Conservation (phyloP, 352 stramenopile genomes). For the Pilasporangium apinafurcum region DNA sequence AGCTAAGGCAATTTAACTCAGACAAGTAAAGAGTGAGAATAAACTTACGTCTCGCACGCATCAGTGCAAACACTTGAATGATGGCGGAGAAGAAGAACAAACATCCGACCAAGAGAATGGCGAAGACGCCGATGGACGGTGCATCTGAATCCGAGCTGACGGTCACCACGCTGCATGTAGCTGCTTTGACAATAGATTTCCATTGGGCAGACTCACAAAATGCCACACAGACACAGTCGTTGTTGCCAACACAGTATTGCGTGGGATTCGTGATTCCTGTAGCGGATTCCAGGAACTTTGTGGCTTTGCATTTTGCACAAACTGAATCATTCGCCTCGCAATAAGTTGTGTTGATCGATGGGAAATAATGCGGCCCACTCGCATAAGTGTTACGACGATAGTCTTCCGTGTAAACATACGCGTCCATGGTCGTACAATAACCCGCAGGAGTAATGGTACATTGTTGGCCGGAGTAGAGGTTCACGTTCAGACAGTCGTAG, state of each 20-base stretch:
- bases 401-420: constrained; percentile 31
- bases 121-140: constrained; percentile 17
- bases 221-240: constrained; percentile 42
- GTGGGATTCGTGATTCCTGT: constrained; percentile 19
- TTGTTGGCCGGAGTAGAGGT: constrained; percentile 22
- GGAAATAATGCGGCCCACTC: constrained; percentile 34
- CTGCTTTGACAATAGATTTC: constrained; percentile 21
- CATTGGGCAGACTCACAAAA: constrained; percentile 47
- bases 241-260: constrained; percentile 31
- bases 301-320: constrained; percentile 16
- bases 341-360: constrained; percentile 53
- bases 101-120: constrained; percentile 20
- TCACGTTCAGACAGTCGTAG: constrained; percentile 52
- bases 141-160: not conserved
- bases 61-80: constrained; percentile 21
- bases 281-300: constrained; percentile 15
- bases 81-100: constrained; percentile 15
- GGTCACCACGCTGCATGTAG: constrained; percentile 22
- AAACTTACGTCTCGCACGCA: constrained; percentile 18
- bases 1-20: too few species aligned
- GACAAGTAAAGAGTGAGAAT: constrained; percentile 1
- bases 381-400: constrained; percentile 24
- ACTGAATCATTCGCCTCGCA: constrained; percentile 26
- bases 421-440: constrained; percentile 44
- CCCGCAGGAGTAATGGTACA: constrained; percentile 48